Conservation (phyloP, 2,329 filamentous ascomycete species). For the Aspergillus pseudoterreus region DNA sequence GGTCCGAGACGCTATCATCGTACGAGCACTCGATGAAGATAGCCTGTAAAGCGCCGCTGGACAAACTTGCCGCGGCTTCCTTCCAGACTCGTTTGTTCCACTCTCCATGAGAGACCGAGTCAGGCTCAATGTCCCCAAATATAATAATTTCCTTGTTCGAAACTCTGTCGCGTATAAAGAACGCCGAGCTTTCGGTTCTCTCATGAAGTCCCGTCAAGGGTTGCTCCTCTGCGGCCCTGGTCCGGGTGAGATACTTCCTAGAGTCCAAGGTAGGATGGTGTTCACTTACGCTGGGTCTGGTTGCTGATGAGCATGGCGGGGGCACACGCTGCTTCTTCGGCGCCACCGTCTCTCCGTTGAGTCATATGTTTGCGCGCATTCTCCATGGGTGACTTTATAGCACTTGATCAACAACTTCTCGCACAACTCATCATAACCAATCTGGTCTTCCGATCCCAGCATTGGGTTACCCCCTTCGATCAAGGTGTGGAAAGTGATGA, state of each 20-base stretch:
- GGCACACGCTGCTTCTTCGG: too few species aligned
- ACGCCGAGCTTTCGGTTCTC: conserved; percentile 74
- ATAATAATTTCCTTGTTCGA: conserved; percentile 78
- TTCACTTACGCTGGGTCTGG: too few species aligned
- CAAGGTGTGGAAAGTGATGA: conserved; percentile 85
- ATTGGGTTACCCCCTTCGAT: conserved; percentile 84
- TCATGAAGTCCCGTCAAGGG: neutral
- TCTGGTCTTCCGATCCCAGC: conserved; percentile 72
- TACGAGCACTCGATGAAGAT: conserved; percentile 98
- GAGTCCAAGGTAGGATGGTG: too few species aligned
- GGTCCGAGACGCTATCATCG: conserved; percentile 72
- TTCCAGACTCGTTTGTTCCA: conserved; percentile 81
- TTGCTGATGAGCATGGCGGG: too few species aligned
- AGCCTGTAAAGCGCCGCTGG: conserved; percentile 64
- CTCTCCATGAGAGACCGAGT: conserved; percentile 75
- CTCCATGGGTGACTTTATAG: conserved; percentile 83
- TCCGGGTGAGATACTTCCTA: conserved; percentile 44
- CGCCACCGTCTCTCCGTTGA: too few species aligned
- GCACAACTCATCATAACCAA: conserved; percentile 83
- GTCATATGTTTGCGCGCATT: conserved; percentile 58
- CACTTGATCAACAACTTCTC: conserved; percentile 86
- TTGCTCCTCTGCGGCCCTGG: neutral
- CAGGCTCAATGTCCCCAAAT: conserved; percentile 93
- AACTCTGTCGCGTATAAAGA: conserved; percentile 76
- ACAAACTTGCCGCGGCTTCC: conserved; percentile 83